A percentile compares a stretch with the other conserved stretches of the same genome.
These are phyloP conservation scores for Aureobasidium sp. DNA, from an alignment of 2,329 filamentous ascomycete genomes.

Conservation along the genomic window DNA sequence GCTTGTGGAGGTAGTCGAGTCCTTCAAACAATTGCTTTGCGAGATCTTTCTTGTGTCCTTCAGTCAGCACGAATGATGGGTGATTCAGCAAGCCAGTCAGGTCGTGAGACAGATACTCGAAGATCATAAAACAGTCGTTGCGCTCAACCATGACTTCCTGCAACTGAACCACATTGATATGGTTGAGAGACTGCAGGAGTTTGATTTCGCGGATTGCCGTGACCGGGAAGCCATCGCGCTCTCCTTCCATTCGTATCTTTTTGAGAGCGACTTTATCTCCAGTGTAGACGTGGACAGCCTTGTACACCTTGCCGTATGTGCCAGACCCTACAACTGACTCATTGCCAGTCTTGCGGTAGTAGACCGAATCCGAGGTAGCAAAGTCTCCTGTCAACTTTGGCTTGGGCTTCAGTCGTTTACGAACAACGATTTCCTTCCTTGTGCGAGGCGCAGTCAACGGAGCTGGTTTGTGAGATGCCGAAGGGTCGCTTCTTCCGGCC, in stretches of 20 bases:
- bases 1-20: slow-evolving; percentile 83
- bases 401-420: slow-evolving; percentile 63
- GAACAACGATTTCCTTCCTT: slow-evolving; percentile 52
- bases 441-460: slow-evolving; percentile 21
- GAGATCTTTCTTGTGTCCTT: slow-evolving; percentile 85
- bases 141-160: slow-evolving; percentile 96
- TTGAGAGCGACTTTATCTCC: slow-evolving; percentile 78
- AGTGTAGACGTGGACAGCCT: slow-evolving; percentile 87
- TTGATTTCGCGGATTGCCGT: slow-evolving; percentile 90
- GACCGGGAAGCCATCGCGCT: slow-evolving; percentile 84
- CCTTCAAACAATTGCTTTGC: slow-evolving; percentile 90
- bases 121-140: slow-evolving; percentile 99
- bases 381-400: slow-evolving; percentile 67
- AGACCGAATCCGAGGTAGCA: slow-evolving; percentile 76
- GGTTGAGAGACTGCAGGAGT: slow-evolving; percentile 76
- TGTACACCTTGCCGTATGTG: slow-evolving; percentile 94
- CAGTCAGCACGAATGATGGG: slow-evolving; percentile 77
- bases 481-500: slow-evolving; percentile 19
- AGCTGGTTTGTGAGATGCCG: slow-evolving; percentile 31
- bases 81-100: slow-evolving; percentile 92
- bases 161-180: slow-evolving; percentile 74
- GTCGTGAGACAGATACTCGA: slow-evolving; percentile 95
- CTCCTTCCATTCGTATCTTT: slow-evolving; percentile 88
- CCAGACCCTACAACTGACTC: slow-evolving; percentile 93
- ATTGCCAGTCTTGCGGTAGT: slow-evolving; percentile 92